A percentile compares a stretch with the other conserved stretches of the same genome.
These are phyloP conservation scores for Musa troglodytarum DNA, from an alignment of 176 grass and related monocot species.

Conservation along the genomic window DNA sequence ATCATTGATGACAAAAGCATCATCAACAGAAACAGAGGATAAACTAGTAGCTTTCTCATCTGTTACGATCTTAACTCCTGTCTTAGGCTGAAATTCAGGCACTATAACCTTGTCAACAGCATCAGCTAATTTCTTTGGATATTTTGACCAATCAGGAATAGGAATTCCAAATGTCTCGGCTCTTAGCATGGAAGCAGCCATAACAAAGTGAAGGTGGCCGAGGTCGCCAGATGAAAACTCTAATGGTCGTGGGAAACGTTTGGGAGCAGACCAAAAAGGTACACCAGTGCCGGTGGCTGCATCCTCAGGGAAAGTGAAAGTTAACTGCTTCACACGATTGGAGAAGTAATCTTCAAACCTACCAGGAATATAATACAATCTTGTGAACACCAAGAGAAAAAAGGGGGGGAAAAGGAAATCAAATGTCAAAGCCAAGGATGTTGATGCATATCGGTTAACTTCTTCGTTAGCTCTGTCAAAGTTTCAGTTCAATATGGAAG, in stretches of 20 bases:
- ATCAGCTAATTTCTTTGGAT: conserved; percentile 52
- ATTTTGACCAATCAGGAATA: conserved; percentile 51
- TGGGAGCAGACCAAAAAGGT: conserved; percentile 88
- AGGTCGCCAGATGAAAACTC: conserved; percentile 48
- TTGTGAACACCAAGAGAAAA: too few species aligned
- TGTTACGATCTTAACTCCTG: conserved; percentile 66
- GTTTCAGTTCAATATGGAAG: too few species aligned
- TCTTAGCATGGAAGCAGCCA: conserved; percentile 67
- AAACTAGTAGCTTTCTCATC: conserved; percentile 70
- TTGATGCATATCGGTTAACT: too few species aligned
- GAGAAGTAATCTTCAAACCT: conserved; percentile 91
- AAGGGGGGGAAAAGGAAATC: background rate
- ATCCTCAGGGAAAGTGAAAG: conserved; percentile 79
- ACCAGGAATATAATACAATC: too few species aligned
- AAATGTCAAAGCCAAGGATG: too few species aligned
- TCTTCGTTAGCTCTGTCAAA: too few species aligned
- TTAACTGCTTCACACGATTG: conserved; percentile 73
- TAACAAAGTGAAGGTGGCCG: conserved; percentile 49
- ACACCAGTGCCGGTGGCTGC: conserved; percentile 63
- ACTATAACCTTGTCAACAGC: conserved; percentile 51
- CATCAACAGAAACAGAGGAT: conserved; percentile 61
- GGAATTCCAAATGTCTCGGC: conserved; percentile 74
- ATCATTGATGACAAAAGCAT: conserved; percentile 56
- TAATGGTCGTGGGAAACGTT: conserved; percentile 67
- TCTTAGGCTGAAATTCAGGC: conserved; percentile 61